Evolutionary conservation across 2,329 filamentous ascomycete genomes (phyloP).

Genomic region (Penicillium sp.): DNA sequence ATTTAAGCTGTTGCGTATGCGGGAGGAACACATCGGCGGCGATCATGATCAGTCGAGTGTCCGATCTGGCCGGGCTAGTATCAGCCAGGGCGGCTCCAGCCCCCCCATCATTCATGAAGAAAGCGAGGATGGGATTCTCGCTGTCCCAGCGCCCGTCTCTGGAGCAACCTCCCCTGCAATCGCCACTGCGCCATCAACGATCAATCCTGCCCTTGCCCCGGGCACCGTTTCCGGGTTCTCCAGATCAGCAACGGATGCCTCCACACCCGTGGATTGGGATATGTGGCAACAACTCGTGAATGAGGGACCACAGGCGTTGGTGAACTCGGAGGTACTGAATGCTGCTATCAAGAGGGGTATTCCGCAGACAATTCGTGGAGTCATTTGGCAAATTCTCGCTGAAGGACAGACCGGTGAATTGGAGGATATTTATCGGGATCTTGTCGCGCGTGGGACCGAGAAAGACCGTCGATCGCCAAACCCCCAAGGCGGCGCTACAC

Average conservation of each 20-base stretch:
- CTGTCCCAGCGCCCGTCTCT: slow-evolving; percentile 26
- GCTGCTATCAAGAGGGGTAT: slow-evolving; percentile 90
- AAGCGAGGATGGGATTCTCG: slow-evolving; percentile 40
- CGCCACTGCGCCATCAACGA: slow-evolving; percentile 58
- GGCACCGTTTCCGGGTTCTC: slow-evolving; percentile 82
- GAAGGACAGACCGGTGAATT: slow-evolving; percentile 92
- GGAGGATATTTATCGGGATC: slow-evolving; percentile 79
- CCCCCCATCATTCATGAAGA: slow-evolving; percentile 49
- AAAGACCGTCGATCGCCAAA: slow-evolving; percentile 56
- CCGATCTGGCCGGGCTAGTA: slow-evolving; percentile 42
- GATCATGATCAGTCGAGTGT: slow-evolving; percentile 56
- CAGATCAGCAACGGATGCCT: slow-evolving; percentile 63
- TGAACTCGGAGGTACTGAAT: slow-evolving; percentile 85
- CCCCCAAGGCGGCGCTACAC: slow-evolving; percentile 54
- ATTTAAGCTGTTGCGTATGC: slow-evolving; percentile 73
- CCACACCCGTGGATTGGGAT: slow-evolving; percentile 90
- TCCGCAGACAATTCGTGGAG: slow-evolving; percentile 90
- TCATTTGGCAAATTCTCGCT: slow-evolving; percentile 96
- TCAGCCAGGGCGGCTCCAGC: slow-evolving; percentile 46
- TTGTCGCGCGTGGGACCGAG: slow-evolving; percentile 75
- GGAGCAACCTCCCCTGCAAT: slow-evolving; percentile 30
- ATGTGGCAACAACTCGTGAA: slow-evolving; percentile 96
- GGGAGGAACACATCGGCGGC: slow-evolving; percentile 65
- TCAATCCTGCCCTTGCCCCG: slow-evolving; percentile 71
- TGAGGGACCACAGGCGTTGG: slow-evolving; percentile 85